Base-by-base conservation (phyloP, 805 yeast species). In the Wickerhamomyces subpelliculosus region DNA sequence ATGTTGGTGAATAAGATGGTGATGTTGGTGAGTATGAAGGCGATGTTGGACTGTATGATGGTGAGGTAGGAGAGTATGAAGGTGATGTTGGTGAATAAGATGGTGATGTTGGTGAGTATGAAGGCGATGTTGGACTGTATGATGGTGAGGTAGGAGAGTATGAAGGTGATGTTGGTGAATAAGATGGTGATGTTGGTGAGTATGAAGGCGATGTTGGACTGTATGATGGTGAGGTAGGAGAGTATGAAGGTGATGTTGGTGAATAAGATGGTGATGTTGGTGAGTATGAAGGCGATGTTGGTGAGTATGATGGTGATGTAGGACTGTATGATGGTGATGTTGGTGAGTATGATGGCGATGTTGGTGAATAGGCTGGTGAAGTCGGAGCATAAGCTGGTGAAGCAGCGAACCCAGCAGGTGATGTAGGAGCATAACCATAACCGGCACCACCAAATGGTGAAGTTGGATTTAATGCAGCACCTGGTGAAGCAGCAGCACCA, bases 201-300 rank as follows among this genome's bases (percentile, higher is more conserved):
- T 80, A 82, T 6, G 72, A 62, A 46, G 95, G 94, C 1, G 87
- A 78, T 0, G 93, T 78, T 44, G 89, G 88, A 5, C 82, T 72
- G 47, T 83, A 79, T 1, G 65, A 47, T 54, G 88, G 79, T 0
- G 89, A 79, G 0, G 87, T 79, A 42, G 93, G 90, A 4, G 79
- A 69, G 52, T 82, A 83, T 3, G 75, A 44, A 43, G 87, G 85
- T 7, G 81, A 73, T 1, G 87, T 83, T 33, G 95, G 94, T 3
- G 81, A 71, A 60, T 85, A 85, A 1, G 64, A 52, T 42, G 96
- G 96, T 0, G 90, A 80, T 0, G 94, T 84, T 44, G 88, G 88
- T 0, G 76, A 67, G 53, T 84, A 84, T 4, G 72, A 56, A 50
- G 95, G 90, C 3, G 85, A 75, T 0, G 93, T 80, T 38, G 95